Evolutionary conservation across 2,329 filamentous ascomycete genomes (phyloP), one percentile per base, ranked within the genome.

Genomic region (Ophiostoma tasmaniense): DNA sequence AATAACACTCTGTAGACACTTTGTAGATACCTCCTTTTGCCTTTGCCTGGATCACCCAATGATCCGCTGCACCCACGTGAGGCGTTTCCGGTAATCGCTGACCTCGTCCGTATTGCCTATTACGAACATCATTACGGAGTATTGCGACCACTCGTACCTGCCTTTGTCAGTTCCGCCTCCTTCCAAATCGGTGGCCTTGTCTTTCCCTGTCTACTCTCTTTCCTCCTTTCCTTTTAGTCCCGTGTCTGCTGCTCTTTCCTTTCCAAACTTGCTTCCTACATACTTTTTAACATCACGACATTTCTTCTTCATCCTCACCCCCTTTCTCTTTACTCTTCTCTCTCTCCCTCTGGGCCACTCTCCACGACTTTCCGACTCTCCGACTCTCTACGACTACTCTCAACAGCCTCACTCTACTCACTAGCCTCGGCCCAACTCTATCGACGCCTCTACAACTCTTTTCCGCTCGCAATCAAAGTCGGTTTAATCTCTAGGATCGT

Each of bases 81-180:
- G 59, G 59, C 59, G 59, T 62, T n/a, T 33, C 59, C 59, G 28
- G 59, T 55, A 55, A 55, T 55, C 50, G 30, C 59, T 50, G 64
- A 65, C 35, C 64, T 65, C 35, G 28, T 61, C 13, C 28, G 7
- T 45, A 33, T 33, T 33, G 33, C 33, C 33, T n/a, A 45, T 45
- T 45, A 45, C 42, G 42, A 59, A 20, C 20, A 11, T 14, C 20
- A 11, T 14, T 55, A 55, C 50, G 50, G 50, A 55, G 50, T 59
- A 64, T 64, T 52, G 64, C 39, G 30, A 25, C 64, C 50, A 22
- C 25, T 28, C 66, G 39, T 37, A 20, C 64, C 64, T 45, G 64
- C 64, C 61, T 64, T 64, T 37, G 61, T 37, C 64, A 65, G 42
- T 45, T 65, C 64, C 37, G 64, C n/a, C 35, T 65, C 37, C 37